Evolutionary conservation across 2,329 filamentous ascomycete genomes (phyloP).

Genomic region (Colletotrichum tanaceti): DNA sequence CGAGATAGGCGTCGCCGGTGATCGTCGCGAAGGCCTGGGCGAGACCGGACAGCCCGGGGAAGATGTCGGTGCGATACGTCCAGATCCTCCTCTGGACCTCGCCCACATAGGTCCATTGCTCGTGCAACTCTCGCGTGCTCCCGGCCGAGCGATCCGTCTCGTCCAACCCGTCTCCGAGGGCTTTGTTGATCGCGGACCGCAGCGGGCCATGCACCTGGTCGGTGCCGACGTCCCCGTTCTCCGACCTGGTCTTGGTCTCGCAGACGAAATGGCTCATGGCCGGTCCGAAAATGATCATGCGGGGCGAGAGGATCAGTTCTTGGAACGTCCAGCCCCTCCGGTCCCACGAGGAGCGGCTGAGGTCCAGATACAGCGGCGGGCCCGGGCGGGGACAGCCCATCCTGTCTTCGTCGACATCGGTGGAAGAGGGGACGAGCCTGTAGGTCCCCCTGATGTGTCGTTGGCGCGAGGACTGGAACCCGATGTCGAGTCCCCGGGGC

Average conservation of each 20-base stretch:
- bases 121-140: too few species aligned
- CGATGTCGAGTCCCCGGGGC: neutral
- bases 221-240: neutral
- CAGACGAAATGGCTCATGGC: slow-evolving; percentile 5
- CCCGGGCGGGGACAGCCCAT: too few species aligned
- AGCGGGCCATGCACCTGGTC: too few species aligned
- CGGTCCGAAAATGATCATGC: slow-evolving; percentile 7
- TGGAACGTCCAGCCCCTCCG: slow-evolving; percentile 17
- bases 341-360: slow-evolving; percentile 4
- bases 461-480: neutral
- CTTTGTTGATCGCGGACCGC: too few species aligned
- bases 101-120: too few species aligned
- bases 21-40: slow-evolving; percentile 3
- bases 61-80: neutral
- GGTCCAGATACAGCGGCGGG: neutral
- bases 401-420: too few species aligned
- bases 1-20: slow-evolving; percentile 12
- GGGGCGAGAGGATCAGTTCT: slow-evolving; percentile 2
- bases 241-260: neutral
- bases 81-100: neutral
- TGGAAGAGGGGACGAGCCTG: neutral
- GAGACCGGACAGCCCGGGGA: slow-evolving; percentile 2
- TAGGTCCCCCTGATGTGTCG: neutral
- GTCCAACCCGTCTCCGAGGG: too few species aligned
- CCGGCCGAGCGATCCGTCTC: too few species aligned